Evolutionary conservation across 495 filamentous ascomycete genomes (phyloP), one percentile per base, ranked within the genome.

Genomic region (Neurospora sp.): DNA sequence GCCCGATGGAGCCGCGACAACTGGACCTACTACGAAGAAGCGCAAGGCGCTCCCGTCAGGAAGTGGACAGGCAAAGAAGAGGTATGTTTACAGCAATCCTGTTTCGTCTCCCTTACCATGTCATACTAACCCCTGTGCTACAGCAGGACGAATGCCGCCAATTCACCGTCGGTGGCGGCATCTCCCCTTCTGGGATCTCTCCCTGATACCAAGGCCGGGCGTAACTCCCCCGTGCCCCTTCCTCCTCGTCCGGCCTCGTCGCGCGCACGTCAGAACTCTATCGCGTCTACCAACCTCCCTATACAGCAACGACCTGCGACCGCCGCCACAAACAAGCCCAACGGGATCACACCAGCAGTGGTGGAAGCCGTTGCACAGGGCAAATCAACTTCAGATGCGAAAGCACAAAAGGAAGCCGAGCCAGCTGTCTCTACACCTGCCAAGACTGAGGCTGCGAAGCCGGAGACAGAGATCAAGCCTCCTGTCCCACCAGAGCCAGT

Each of bases 131-230:
- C 12, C 14, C 0, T 8, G 71, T 20, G 45, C 78, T 42, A 38
- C 44, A 79, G 79, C 69, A 75, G 79, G 71, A 77, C 78, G 22
- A 73, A 65, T 81, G 35, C 86, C 84, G 72, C 74, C 18, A 88
- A 89, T 74, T 92, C 92, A 0, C 92, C 93, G 39, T 87, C 89
- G 1, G 78, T 92, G 39, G 88, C 89, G 18, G 91, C 93, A 1
- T 95, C 93, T 3, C 93, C 93, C 41, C 82, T 93, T 69, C 82
- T 89, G 65, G 86, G 87, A 20, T 87, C 85, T 14, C 90, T 93
- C 71, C 84, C 87, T n/a, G 84, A 85, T 7, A 75, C 79, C 78
- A 77, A 79, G 27, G 69, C 73, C 20, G 78, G 74, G 31, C 82
- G 83, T 40, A 77, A 69, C 35, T 87, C 85, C 20, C 86, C 85